A percentile compares a stretch with the other conserved stretches of the same genome.
Evolutionary conservation across 805 yeast species (phyloP).

Genomic region (Metschnikowia chrysomelidarum): DNA sequence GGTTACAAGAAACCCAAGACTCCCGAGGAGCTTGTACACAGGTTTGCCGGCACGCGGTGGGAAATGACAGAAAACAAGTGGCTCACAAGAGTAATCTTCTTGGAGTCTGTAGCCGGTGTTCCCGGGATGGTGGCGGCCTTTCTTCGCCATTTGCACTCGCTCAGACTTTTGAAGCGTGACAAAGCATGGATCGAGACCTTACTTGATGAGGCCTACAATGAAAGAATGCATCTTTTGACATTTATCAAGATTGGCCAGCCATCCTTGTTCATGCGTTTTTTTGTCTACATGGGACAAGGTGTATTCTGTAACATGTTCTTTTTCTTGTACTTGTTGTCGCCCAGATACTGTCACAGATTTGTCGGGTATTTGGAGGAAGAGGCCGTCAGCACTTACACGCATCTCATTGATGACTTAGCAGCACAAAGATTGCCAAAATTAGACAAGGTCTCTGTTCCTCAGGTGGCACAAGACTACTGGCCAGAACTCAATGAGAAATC

Average conservation of each 20-base stretch:
- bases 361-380: conserved; percentile 80
- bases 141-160: conserved; percentile 62
- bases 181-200: conserved; percentile 75
- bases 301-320: conserved; percentile 68
- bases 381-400: conserved; percentile 67
- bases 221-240: conserved; percentile 72
- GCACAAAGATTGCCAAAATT: conserved; percentile 53
- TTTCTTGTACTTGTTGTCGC: conserved; percentile 53
- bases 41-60: conserved; percentile 40
- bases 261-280: conserved; percentile 49
- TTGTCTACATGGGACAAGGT: conserved; percentile 66
- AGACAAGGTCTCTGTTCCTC: conserved; percentile 46
- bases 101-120: conserved; percentile 76
- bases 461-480: conserved; percentile 66
- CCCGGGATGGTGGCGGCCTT: conserved; percentile 79
- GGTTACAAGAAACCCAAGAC: conserved; percentile 61
- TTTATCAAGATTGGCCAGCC: conserved; percentile 66
- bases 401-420: conserved; percentile 52
- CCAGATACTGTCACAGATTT: conserved; percentile 68
- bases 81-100: conserved; percentile 59
- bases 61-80: conserved; percentile 62
- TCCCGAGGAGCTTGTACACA: conserved; percentile 22
- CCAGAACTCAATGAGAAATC: conserved; percentile 48
- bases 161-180: conserved; percentile 61
- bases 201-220: conserved; percentile 74